phyloP scores from a whole-genome alignment of 345 rosid species.

The Pugionium dolabratum region DNA sequence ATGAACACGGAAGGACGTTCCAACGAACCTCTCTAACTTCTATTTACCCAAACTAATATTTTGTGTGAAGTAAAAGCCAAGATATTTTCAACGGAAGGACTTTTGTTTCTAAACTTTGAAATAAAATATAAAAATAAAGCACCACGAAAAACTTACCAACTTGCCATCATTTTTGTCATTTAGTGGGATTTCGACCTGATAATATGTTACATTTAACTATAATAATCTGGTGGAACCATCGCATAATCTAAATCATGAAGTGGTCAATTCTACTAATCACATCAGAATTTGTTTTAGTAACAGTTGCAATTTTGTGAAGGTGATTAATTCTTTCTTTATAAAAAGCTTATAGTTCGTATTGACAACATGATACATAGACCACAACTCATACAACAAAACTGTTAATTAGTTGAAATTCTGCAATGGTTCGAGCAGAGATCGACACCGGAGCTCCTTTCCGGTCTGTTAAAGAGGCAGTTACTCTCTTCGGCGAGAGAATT shows the following conservation, averaged over 20 bases:
- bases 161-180: constrained; percentile 9
- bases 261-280: too few species aligned
- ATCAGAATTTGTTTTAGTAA: too few species aligned
- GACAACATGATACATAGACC: constrained; percentile 34
- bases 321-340: constrained; percentile 38
- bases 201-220: too few species aligned
- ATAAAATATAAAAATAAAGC: neutral
- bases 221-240: too few species aligned
- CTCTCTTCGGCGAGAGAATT: constrained; percentile 65
- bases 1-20: constrained; percentile 29
- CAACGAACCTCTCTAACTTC: constrained; percentile 42
- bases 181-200: too few species aligned
- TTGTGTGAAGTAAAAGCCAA: constrained; percentile 42
- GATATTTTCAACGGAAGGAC: constrained; percentile 33
- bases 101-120: neutral
- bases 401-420: too few species aligned
- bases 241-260: too few species aligned
- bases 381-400: constrained; percentile 29
- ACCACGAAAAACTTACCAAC: constrained; percentile 7
- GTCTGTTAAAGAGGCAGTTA: constrained; percentile 77
- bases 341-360: constrained; percentile 15
- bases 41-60: constrained; percentile 17
- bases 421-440: constrained; percentile 61
- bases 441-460: constrained; percentile 73
- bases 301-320: too few species aligned